Conservation (phyloP, 306 rosid genomes). For the Comarum palustre region DNA sequence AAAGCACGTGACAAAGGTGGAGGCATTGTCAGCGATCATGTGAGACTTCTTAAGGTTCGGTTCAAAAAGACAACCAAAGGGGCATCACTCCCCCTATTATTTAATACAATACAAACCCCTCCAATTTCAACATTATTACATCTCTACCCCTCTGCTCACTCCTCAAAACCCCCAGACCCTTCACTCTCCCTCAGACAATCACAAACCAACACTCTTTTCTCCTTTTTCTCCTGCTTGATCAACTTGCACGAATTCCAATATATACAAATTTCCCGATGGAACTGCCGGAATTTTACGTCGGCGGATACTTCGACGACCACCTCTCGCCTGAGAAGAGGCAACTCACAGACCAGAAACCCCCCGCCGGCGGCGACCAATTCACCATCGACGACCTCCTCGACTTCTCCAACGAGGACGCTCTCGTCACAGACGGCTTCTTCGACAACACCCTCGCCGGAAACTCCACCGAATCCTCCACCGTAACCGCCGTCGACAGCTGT, state of each 20-base stretch:
- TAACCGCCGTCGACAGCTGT: conserved; percentile 72
- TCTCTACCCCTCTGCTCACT: conserved; percentile 44
- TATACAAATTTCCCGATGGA: conserved; percentile 47
- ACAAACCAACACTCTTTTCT: conserved; percentile 23
- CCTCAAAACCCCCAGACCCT: conserved; percentile 78
- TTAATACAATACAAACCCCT: conserved; percentile 48
- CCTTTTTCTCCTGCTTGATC: background rate
- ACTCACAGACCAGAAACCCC: conserved; percentile 38
- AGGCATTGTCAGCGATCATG: conserved; percentile 80
- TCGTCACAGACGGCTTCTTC: conserved; percentile 59
- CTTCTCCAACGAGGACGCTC: conserved; percentile 73
- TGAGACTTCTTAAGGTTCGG: conserved; percentile 49
- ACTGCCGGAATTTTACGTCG: conserved; percentile 52
- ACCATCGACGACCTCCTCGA: conserved; percentile 81
- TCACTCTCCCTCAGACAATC: conserved; percentile 27
- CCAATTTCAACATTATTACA: conserved; percentile 29
- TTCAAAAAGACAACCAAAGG: conserved; percentile 33
- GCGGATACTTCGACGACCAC: conserved; percentile 50
- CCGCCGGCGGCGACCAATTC: conserved; percentile 50
- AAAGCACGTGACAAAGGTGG: conserved; percentile 79
- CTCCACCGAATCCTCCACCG: conserved; percentile 61
- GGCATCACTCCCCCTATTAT: conserved; percentile 28
- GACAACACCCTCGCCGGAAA: conserved; percentile 61
- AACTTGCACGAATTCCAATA: background rate
- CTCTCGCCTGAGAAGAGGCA: conserved; percentile 48